phyloP scores from a whole-genome alignment of 2,329 filamentous ascomycete species.

The Chaetomiaceae sp. region DNA sequence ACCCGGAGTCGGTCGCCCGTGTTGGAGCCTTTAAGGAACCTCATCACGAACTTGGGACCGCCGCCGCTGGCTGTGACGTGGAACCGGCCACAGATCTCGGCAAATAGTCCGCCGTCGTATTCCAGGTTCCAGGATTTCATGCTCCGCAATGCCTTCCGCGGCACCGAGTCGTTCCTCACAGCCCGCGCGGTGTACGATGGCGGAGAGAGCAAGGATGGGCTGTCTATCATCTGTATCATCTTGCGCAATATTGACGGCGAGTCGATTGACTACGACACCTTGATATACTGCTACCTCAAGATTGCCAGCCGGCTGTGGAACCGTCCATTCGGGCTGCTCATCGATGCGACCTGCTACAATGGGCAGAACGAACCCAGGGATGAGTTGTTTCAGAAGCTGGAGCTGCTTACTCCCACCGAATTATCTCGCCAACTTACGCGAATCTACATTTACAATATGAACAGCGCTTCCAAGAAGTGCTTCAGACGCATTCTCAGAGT shows the following conservation, averaged over 20 bases:
- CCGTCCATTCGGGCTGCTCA: slow-evolving; percentile 61
- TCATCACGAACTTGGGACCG: slow-evolving; percentile 63
- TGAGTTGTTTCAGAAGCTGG: slow-evolving; percentile 59
- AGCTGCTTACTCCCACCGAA: slow-evolving; percentile 59
- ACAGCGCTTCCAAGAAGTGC: slow-evolving; percentile 64
- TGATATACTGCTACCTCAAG: slow-evolving; percentile 66
- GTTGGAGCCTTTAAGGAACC: slow-evolving; percentile 55
- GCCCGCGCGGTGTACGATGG: slow-evolving; percentile 66
- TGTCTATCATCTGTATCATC: slow-evolving; percentile 66
- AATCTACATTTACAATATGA: slow-evolving; percentile 70
- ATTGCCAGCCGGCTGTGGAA: slow-evolving; percentile 68
- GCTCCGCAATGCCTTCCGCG: slow-evolving; percentile 63
- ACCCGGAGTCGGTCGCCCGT: slow-evolving; percentile 50
- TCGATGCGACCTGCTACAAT: slow-evolving; percentile 67
- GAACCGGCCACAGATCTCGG: slow-evolving; percentile 62
- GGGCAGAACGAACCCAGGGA: slow-evolving; percentile 64
- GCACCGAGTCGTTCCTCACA: slow-evolving; percentile 60
- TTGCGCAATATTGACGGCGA: slow-evolving; percentile 64
- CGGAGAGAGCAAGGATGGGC: slow-evolving; percentile 65
- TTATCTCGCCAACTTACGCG: slow-evolving; percentile 55
- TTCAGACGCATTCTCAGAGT: slow-evolving; percentile 60
- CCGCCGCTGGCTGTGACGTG: slow-evolving; percentile 65
- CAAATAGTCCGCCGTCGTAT: slow-evolving; percentile 60
- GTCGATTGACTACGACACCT: slow-evolving; percentile 59
- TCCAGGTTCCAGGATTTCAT: slow-evolving; percentile 70